Conservation (phyloP, 371 early-diverging fungal species). For the Zopfochytrium polystomum region DNA sequence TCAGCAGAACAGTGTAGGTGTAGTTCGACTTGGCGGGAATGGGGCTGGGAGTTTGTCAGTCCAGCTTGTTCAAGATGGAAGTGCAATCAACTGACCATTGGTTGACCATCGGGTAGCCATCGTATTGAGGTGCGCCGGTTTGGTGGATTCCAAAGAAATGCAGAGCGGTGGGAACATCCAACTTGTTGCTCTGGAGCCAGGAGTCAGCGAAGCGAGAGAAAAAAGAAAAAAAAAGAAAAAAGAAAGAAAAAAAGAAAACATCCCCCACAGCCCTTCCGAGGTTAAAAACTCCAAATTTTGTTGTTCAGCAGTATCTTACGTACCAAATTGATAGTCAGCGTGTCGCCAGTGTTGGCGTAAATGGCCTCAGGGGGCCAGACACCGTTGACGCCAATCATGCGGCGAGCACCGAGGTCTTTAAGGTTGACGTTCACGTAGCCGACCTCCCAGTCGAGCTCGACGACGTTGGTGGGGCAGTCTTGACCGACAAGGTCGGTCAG, state of each 20-base stretch:
- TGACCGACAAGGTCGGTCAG: constrained; percentile 5
- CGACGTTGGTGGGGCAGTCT: not conserved
- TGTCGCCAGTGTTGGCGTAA: constrained; percentile 7
- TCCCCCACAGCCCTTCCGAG: not conserved
- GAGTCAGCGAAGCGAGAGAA: no score
- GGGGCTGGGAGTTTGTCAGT: not conserved
- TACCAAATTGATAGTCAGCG: constrained; percentile 2
- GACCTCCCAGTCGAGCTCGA: constrained; percentile 1
- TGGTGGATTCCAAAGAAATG: not conserved
- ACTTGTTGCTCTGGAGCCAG: not conserved
- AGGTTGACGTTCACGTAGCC: constrained; percentile 1
- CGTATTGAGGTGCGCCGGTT: constrained; percentile 5
- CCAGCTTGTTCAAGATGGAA: not conserved
- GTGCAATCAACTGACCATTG: no score
- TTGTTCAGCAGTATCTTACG: no score
- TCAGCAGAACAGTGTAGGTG: constrained; percentile 3
- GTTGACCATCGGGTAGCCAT: not conserved
- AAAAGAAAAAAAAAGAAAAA: no score
- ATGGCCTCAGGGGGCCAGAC: constrained; percentile 3
- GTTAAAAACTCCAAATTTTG: no score
- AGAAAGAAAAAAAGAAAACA: no score
- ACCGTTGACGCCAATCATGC: constrained; percentile 9
- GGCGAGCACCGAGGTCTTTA: not conserved
- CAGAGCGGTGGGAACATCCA: constrained; percentile 13
- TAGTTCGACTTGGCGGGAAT: not conserved